Percentiles rank a stretch among this genome's conserved stretches.
Evolutionary conservation across 1,284 basidiomycete species (phyloP).

Genomic region (Leccinum fuscescens): DNA sequence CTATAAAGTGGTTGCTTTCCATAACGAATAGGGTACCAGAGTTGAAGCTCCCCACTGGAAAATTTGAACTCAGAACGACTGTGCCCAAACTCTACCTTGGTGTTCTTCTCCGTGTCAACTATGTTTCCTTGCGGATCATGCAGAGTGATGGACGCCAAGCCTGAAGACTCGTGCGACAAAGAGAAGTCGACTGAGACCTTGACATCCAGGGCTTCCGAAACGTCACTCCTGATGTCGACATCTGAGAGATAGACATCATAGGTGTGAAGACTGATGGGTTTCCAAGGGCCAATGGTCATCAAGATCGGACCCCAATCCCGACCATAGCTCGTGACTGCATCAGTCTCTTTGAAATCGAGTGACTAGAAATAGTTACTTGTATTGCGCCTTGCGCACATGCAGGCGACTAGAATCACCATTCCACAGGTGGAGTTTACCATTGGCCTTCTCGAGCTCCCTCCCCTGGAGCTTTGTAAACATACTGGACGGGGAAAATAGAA

Average conservation of each 20-base stretch:
- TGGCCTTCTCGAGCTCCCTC: conserved; percentile 59
- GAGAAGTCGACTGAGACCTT: conserved; percentile 46
- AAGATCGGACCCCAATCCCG: conserved; percentile 87
- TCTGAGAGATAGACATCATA: conserved; percentile 66
- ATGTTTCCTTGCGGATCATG: conserved; percentile 46
- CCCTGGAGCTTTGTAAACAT: conserved; percentile 42
- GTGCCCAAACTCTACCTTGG: conserved; percentile 39
- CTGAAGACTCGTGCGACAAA: conserved; percentile 39
- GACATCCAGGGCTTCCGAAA: conserved; percentile 53
- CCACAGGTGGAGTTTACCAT: conserved; percentile 67
- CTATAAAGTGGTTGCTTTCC: conserved; percentile 78
- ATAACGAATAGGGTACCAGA: conserved; percentile 86
- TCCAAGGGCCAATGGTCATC: conserved; percentile 81
- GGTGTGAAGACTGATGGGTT: conserved; percentile 67
- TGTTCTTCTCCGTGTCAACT: conserved; percentile 37
- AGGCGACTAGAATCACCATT: conserved; percentile 86
- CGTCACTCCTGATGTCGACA: conserved; percentile 53
- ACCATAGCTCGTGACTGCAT: conserved; percentile 55
- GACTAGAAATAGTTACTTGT: conserved; percentile 54
- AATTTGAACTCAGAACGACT: conserved; percentile 51
- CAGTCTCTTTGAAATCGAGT: background rate
- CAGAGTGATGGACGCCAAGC: conserved; percentile 47
- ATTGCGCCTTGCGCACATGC: conserved; percentile 87
- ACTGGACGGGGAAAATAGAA: background rate
- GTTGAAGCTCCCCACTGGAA: conserved; percentile 52